Evolutionary conservation across 352 stramenopile species (phyloP).

Genomic region (Globisporangium viniferum): DNA sequence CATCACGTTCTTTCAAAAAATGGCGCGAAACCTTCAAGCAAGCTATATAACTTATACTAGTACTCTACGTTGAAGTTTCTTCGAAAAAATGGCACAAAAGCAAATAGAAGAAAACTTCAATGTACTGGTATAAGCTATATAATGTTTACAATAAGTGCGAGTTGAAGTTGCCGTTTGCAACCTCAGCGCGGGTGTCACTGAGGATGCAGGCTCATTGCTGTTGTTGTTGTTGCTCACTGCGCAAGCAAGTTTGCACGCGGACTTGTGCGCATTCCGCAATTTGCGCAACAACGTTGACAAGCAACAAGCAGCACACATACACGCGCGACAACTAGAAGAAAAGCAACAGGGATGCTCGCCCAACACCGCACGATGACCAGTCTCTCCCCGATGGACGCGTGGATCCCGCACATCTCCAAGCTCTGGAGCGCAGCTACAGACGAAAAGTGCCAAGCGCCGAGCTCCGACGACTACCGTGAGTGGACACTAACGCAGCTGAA

Average conservation of each 20-base stretch:
- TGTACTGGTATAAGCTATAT: not conserved
- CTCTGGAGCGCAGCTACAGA: constrained; percentile 46
- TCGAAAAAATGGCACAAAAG: too few species aligned
- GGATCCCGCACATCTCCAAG: constrained; percentile 28
- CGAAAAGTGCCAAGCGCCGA: constrained; percentile 34
- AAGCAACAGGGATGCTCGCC: not conserved
- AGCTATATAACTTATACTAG: too few species aligned
- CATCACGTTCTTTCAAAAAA: too few species aligned
- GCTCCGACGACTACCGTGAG: constrained; percentile 53
- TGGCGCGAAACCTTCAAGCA: too few species aligned
- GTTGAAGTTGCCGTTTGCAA: constrained; percentile 13
- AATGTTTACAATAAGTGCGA: constrained; percentile 5
- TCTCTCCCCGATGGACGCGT: constrained; percentile 16
- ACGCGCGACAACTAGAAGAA: not conserved
- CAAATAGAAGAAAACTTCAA: not conserved
- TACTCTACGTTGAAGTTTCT: too few species aligned
- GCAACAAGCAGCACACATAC: not conserved
- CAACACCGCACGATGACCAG: not conserved
- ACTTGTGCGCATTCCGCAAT: constrained; percentile 9
- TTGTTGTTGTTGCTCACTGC: not conserved
- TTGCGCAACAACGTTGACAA: not conserved
- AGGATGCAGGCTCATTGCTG: not conserved
- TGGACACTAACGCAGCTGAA: constrained; percentile 53
- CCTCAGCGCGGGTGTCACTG: not conserved
- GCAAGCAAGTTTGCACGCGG: not conserved